A percentile compares a stretch with the other conserved stretches of the same genome.
These are phyloP conservation scores for Ichthyophthirius multifiliis DNA, from an alignment of 169 alveolate species.

Conservation along the genomic window DNA sequence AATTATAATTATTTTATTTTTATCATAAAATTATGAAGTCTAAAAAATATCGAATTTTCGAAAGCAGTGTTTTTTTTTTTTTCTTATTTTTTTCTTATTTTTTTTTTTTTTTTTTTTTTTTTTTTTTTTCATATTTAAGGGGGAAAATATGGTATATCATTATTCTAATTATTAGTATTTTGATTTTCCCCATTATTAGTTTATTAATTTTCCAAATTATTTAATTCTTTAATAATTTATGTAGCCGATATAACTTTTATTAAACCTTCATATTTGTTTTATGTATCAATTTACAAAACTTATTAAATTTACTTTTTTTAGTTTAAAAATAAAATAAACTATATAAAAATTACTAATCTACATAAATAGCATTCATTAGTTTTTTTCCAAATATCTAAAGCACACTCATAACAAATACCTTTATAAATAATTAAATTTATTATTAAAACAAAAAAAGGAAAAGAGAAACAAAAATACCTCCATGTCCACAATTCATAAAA, in stretches of 20 bases:
- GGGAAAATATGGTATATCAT: too few relatives aligned
- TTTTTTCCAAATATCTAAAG: conserved; percentile 7
- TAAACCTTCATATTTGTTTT: not conserved
- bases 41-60: too few relatives aligned
- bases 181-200: too few relatives aligned
- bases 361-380: not conserved
- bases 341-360: not conserved
- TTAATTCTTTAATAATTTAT: not conserved
- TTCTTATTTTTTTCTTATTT: too few relatives aligned
- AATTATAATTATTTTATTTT: too few relatives aligned
- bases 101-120: too few relatives aligned
- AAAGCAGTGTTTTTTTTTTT: too few relatives aligned
- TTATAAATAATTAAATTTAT: not conserved
- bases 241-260: conserved; percentile 8
- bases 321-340: not conserved
- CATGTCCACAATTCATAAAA: conserved; percentile 23
- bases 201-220: too few relatives aligned
- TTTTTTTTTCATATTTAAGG: too few relatives aligned
- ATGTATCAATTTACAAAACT: conserved; percentile 3
- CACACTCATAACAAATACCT: conserved; percentile 9
- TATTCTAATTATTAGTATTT: too few relatives aligned
- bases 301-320: not conserved
- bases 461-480: not conserved
- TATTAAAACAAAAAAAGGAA: not conserved
- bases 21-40: too few relatives aligned